Conservation (phyloP, 352 stramenopile genomes). For the Pythium rishiriense region DNA sequence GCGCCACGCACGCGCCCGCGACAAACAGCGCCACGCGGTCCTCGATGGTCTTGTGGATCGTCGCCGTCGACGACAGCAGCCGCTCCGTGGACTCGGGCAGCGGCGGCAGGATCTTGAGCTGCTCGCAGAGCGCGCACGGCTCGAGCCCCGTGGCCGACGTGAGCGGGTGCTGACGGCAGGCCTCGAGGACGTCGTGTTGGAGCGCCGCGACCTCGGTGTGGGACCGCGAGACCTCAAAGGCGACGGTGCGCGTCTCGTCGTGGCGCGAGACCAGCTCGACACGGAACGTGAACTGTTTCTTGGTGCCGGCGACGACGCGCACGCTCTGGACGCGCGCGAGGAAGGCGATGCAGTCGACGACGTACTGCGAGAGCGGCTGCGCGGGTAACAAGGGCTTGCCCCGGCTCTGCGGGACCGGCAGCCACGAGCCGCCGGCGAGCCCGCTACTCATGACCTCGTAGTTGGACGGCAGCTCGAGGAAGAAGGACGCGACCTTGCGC, state of each 20-base stretch:
- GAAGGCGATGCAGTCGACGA: constrained; percentile 10
- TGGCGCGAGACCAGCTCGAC: not conserved
- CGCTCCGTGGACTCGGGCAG: constrained; percentile 1
- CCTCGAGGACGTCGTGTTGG: constrained; percentile 10
- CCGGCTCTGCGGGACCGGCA: not conserved
- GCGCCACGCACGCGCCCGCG: not conserved
- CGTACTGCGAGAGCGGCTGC: not conserved
- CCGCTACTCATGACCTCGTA: not conserved
- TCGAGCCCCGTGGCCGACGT: not conserved
- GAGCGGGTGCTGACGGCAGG: not conserved
- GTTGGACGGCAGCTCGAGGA: not conserved
- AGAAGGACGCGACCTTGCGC: not conserved
- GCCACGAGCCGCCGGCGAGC: not conserved
- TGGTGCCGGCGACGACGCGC: constrained; percentile 6
- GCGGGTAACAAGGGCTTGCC: constrained; percentile 4
- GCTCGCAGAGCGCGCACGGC: constrained; percentile 13
- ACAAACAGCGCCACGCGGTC: constrained; percentile 5
- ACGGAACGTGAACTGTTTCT: constrained; percentile 11
- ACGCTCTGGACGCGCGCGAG: constrained; percentile 4
- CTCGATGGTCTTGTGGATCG: constrained; percentile 13
- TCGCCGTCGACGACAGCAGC: not conserved
- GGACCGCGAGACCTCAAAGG: constrained; percentile 4
- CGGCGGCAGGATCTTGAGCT: constrained; percentile 7
- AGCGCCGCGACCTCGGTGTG: not conserved
- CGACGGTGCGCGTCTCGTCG: not conserved